A percentile compares a stretch with the other conserved stretches of the same genome.
Evolutionary conservation across 129 eudicot genomes (phyloP).

Genomic region (Artemisia argyi): DNA sequence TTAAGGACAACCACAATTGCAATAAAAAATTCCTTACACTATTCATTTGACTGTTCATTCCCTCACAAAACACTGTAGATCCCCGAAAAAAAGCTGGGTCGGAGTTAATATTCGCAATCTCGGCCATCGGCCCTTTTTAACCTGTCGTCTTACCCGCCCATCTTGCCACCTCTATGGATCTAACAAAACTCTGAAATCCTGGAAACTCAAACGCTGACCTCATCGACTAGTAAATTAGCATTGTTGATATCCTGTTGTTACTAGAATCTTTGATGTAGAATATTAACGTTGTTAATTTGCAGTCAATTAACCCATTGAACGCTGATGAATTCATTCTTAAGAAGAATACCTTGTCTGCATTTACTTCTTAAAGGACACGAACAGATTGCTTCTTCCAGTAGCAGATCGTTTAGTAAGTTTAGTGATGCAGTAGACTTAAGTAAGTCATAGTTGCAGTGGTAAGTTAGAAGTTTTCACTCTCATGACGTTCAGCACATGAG

Average conservation of each 20-base stretch:
- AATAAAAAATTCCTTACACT: no score
- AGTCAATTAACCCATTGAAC: constrained; percentile 70
- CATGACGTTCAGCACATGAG: neutral
- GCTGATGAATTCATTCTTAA: constrained; percentile 79
- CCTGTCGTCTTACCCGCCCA: no score
- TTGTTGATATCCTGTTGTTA: neutral
- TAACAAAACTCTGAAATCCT: neutral
- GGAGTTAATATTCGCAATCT: no score
- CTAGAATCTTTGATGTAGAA: neutral
- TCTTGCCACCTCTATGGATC: no score
- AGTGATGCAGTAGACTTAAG: neutral
- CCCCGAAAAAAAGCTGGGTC: no score
- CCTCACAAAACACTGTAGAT: no score
- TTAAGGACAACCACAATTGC: no score
- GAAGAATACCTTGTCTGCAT: constrained; percentile 76
- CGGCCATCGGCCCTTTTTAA: no score
- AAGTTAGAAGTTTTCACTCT: neutral
- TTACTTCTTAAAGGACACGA: no score
- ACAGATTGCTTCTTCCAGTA: neutral
- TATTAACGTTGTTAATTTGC: constrained; percentile 33
- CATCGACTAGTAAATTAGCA: neutral
- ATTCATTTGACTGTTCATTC: no score
- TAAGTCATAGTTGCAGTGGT: neutral
- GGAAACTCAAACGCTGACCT: neutral
- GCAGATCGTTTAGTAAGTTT: constrained; percentile 8